Base-by-base conservation (phyloP, 2,329 filamentous ascomycete genomes). In the Kalaharituber pfeilii region DNA sequence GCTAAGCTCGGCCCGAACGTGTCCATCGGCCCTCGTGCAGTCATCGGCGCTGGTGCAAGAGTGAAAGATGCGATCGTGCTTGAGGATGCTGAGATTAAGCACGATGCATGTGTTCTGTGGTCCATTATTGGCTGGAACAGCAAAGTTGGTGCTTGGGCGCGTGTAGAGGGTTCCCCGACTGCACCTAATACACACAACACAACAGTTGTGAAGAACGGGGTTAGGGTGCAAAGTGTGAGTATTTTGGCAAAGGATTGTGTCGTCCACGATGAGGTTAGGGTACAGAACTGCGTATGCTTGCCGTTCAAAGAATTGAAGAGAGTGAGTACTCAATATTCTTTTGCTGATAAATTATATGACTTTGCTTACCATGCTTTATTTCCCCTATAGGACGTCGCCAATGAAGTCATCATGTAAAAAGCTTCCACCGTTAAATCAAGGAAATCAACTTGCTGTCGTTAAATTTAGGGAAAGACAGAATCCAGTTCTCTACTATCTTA, bases 291-390 rank as follows among this genome's bases (percentile, higher is more conserved):
- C 68, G 81, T 98, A 57, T 96, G 91, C 72, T 71, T 98, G 73
- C 91, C 91, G 8, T 94, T 88, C 71, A 98, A 98, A 77, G 91
- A 96, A 73, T 72, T 98, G 68, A 96, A 95, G 80, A 79, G 88
- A 72, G 86, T 89, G 73, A 69, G 84, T 77, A 36, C 33, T n/a
- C n/a, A n/a, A n/a, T n/a, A 9, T 50, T 52, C 25, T 36, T 30
- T 33, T 5, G 50, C 50, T 47, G 18, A 22, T 4, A 39, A 36
- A 8, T 42, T 9, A 36, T 9, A 47, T 47, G n/a, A 25, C 18
- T 22, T 30, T 50, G 27, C 36, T 33, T 15, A 47, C 9, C 24
- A 8, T 49, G 26, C 42, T 51, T 29, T 22, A 20, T 33, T 26
- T 20, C 50, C 36, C 9, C 22, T 30, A 56, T 55, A 87, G 82